These are phyloP conservation scores for Diplodia mutila DNA, from an alignment of 2,329 filamentous ascomycete genomes.

Conservation along the genomic window DNA sequence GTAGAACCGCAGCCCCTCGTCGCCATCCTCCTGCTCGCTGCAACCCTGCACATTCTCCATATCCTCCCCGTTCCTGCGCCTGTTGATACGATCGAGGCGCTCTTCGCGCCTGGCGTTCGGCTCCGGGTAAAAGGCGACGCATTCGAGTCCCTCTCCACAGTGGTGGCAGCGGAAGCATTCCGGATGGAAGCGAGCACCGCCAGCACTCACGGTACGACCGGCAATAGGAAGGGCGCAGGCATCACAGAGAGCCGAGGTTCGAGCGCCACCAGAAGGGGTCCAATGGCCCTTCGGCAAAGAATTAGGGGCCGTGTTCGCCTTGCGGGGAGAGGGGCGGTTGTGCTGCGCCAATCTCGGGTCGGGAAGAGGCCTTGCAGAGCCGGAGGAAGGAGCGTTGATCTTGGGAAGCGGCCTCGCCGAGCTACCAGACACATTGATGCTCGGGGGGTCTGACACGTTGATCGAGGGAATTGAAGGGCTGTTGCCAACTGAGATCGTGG, in stretches of 20 bases:
- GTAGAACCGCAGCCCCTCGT: constrained; percentile 78
- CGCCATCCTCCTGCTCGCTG: constrained; percentile 61
- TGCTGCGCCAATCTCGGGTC: constrained; percentile 18
- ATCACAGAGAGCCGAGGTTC: constrained; percentile 74
- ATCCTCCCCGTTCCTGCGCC: constrained; percentile 58
- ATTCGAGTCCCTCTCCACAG: constrained; percentile 86
- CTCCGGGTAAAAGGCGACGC: constrained; percentile 94
- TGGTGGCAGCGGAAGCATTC: constrained; percentile 89
- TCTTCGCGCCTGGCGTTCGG: constrained; percentile 72
- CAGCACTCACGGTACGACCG: constrained; percentile 84
- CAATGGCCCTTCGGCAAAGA: constrained; percentile 48
- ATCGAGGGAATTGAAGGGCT: constrained; percentile 44
- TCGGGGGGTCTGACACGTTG: constrained; percentile 52
- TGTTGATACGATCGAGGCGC: constrained; percentile 72
- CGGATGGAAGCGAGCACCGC: constrained; percentile 84
- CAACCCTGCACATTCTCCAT: constrained; percentile 65
- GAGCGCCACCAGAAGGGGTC: constrained; percentile 49
- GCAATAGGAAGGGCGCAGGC: constrained; percentile 84
- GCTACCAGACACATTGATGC: constrained; percentile 31
- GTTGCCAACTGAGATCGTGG: neutral
- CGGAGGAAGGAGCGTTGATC: constrained; percentile 26
- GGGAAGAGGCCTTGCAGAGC: constrained; percentile 16
- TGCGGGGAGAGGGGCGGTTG: constrained; percentile 37
- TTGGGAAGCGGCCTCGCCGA: constrained; percentile 31
- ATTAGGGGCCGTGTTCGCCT: constrained; percentile 38